Percentiles rank a stretch among this genome's conserved stretches.
Conservation (phyloP, 2,329 filamentous ascomycete species). For the Colletotrichum costaricense region DNA sequence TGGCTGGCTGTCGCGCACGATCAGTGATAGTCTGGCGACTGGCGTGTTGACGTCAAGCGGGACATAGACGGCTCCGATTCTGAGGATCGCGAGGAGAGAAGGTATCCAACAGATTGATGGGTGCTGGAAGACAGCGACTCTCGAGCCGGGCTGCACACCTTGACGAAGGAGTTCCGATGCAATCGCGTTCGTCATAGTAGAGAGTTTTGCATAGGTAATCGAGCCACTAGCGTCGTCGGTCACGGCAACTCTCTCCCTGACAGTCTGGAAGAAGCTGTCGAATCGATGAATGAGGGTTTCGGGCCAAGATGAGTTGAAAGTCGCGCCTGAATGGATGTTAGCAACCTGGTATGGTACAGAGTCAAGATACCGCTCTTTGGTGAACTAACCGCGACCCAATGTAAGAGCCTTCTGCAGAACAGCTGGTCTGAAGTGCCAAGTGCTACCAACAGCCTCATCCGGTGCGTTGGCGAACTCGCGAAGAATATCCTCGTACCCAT, state of each 20-base stretch:
- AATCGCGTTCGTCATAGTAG: neutral
- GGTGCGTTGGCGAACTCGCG: neutral
- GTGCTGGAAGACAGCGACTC: conserved; percentile 53
- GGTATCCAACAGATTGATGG: conserved; percentile 47
- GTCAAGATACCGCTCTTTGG: neutral
- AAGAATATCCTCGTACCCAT: neutral
- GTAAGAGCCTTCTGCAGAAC: neutral
- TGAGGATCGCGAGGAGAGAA: conserved; percentile 53
- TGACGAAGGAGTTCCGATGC: neutral
- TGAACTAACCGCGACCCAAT: neutral
- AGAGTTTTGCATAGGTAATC: neutral
- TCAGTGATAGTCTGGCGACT: conserved; percentile 43
- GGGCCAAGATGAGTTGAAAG: neutral
- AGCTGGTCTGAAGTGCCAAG: neutral
- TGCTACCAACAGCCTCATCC: neutral
- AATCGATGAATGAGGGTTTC: neutral
- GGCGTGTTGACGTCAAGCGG: conserved; percentile 52
- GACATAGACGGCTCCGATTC: conserved; percentile 51
- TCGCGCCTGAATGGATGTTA: neutral
- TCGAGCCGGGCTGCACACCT: conserved; percentile 34
- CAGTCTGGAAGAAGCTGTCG: neutral
- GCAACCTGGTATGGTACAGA: neutral
- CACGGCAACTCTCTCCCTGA: neutral
- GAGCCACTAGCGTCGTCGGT: neutral
- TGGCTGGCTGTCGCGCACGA: conserved; percentile 45